Conservation (phyloP, 352 stramenopile genomes). For the Globisporangium barbulae region DNA sequence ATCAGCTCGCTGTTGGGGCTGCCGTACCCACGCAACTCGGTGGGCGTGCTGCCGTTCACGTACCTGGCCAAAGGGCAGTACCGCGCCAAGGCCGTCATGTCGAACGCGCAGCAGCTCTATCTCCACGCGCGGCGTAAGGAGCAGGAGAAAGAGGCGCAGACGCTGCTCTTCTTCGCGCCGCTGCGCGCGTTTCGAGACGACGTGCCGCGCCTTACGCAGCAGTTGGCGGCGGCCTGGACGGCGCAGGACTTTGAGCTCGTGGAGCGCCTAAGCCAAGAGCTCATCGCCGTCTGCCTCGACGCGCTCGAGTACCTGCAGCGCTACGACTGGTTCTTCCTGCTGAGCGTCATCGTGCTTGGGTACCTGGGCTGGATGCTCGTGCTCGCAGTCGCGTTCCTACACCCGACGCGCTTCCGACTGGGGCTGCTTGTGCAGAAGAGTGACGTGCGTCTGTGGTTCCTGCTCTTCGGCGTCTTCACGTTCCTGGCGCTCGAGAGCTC, state of each 20-base stretch:
- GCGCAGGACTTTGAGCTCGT: constrained; percentile 26
- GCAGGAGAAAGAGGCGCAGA: constrained; percentile 55
- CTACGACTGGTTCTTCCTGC: constrained; percentile 83
- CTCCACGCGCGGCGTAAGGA: constrained; percentile 63
- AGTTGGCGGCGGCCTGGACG: constrained; percentile 24
- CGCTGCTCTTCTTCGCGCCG: constrained; percentile 60
- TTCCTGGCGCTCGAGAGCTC: constrained; percentile 64
- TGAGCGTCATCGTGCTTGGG: constrained; percentile 66
- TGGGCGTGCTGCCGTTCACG: constrained; percentile 71
- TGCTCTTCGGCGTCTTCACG: constrained; percentile 25
- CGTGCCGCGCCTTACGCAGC: constrained; percentile 26
- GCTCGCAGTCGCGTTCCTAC: constrained; percentile 49
- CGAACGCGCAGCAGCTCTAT: constrained; percentile 71
- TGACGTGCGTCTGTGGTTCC: constrained; percentile 21
- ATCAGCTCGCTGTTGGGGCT: constrained; percentile 67
- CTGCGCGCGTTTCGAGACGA: constrained; percentile 44
- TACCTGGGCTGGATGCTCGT: constrained; percentile 81
- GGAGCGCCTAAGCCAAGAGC: constrained; percentile 51
- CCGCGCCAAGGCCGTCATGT: constrained; percentile 58
- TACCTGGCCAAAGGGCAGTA: constrained; percentile 63
- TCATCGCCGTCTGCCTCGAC: constrained; percentile 75
- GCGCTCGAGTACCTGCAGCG: constrained; percentile 77
- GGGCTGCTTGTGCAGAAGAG: constrained; percentile 19
- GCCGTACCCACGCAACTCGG: constrained; percentile 81
- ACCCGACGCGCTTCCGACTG: constrained; percentile 33